phyloP scores from a whole-genome alignment of 139 green algal genomes.

The Micractinium sp. region DNA sequence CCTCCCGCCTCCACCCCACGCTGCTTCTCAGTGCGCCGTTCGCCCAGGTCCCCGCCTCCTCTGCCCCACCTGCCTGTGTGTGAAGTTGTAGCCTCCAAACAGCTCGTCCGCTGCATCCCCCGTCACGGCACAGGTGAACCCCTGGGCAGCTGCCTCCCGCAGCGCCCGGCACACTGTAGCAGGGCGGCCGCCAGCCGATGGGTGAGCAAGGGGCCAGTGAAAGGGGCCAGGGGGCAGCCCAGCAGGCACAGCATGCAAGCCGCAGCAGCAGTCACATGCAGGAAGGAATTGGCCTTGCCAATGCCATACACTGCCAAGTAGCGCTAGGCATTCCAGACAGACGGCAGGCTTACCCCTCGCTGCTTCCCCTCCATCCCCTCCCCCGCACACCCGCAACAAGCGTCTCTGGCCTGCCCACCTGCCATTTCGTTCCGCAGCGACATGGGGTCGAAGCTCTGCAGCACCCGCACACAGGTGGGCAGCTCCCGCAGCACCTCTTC shows the following conservation, averaged over 20 bases:
- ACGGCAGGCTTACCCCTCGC: too few relatives aligned
- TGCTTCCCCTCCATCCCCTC: too few relatives aligned
- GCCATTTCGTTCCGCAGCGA: constrained; percentile 10
- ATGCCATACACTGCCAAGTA: too few relatives aligned
- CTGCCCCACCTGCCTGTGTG: neutral
- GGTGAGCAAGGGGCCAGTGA: neutral
- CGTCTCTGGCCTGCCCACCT: neutral
- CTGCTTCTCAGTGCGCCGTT: too few relatives aligned
- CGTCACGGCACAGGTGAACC: constrained; percentile 47
- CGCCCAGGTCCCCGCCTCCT: too few relatives aligned
- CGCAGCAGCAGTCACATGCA: too few relatives aligned
- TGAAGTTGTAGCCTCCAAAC: constrained; percentile 47
- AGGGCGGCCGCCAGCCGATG: too few relatives aligned
- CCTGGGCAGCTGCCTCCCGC: constrained; percentile 30
- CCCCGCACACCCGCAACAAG: neutral
- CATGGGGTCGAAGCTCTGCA: constrained; percentile 32
- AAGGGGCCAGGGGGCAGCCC: neutral
- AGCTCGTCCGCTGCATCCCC: constrained; percentile 54
- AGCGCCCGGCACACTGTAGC: constrained; percentile 41
- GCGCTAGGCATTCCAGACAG: too few relatives aligned
- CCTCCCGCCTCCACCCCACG: neutral
- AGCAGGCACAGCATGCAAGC: too few relatives aligned
- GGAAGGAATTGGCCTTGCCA: too few relatives aligned
- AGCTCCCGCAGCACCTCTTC: constrained; percentile 1
- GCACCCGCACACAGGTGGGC: constrained; percentile 16